Evolutionary conservation across 306 rosid genomes (phyloP).

Genomic region (Senna siamea): DNA sequence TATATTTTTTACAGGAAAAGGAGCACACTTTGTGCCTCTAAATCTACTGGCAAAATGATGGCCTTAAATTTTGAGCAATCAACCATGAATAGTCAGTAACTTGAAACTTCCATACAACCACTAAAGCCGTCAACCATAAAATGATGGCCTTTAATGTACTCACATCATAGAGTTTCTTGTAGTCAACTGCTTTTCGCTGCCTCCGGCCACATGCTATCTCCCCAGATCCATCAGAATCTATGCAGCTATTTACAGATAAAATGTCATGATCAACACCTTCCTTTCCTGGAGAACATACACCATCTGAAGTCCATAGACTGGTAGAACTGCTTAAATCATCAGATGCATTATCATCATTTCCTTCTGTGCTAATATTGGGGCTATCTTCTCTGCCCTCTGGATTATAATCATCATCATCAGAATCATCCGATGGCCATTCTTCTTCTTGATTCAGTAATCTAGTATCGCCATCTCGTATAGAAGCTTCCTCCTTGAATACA

Average conservation of each 20-base stretch:
- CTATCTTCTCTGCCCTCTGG: slow-evolving; percentile 69
- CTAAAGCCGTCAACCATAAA: slow-evolving; percentile 15
- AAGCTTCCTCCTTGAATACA: slow-evolving; percentile 88
- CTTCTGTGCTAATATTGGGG: slow-evolving; percentile 50
- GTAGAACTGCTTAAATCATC: slow-evolving; percentile 56
- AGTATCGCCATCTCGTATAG: slow-evolving; percentile 63
- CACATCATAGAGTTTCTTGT: slow-evolving; percentile 73
- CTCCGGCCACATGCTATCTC: slow-evolving; percentile 66
- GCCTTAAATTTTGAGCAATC: slow-evolving; percentile 12
- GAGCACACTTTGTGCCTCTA: background rate
- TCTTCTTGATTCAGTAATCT: slow-evolving; percentile 63
- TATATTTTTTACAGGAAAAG: slow-evolving; percentile 11
- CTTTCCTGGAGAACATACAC: slow-evolving; percentile 41
- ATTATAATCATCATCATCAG: slow-evolving; percentile 87
- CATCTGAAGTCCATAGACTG: slow-evolving; percentile 58
- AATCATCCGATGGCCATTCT: slow-evolving; percentile 95
- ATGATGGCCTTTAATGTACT: slow-evolving; percentile 52
- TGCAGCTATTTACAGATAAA: slow-evolving; percentile 45
- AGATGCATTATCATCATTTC: slow-evolving; percentile 45
- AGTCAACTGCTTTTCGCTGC: slow-evolving; percentile 76
- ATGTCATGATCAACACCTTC: slow-evolving; percentile 45
- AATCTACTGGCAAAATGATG: background rate
- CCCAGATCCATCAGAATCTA: slow-evolving; percentile 70
- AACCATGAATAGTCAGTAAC: slow-evolving; percentile 14
- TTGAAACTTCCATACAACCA: slow-evolving; percentile 24